Evolutionary conservation across 305 asterid genomes (phyloP).

Genomic region (Caryopteris hybrid): DNA sequence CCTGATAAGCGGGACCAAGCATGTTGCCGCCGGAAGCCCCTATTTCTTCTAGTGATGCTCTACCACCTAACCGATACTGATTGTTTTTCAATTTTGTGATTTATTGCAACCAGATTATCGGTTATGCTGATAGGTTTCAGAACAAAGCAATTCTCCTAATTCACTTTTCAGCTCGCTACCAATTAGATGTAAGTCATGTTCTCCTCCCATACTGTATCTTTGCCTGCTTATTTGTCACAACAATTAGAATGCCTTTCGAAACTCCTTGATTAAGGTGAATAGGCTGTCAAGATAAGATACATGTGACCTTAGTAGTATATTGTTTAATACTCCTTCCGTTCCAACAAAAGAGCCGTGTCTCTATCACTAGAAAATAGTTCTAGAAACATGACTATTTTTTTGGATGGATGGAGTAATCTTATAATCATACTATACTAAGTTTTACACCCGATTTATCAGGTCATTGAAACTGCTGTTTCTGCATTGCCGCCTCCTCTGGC

Average conservation of each 20-base stretch:
- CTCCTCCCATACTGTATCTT: background rate
- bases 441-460: conserved; percentile 34
- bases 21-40: too few relatives aligned
- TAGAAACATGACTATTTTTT: too few relatives aligned
- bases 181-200: conserved; percentile 60
- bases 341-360: too few relatives aligned
- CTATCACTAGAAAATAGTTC: too few relatives aligned
- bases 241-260: background rate
- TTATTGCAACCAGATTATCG: conserved; percentile 49
- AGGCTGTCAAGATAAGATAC: background rate
- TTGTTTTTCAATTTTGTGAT: background rate
- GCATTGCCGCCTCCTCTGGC: conserved; percentile 73
- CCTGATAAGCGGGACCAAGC: too few relatives aligned
- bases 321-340: background rate
- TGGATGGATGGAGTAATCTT: too few relatives aligned
- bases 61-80: background rate
- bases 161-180: conserved; percentile 94
- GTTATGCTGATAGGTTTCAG: conserved; percentile 62
- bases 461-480: conserved; percentile 74
- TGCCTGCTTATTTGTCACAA: background rate
- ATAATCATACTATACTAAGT: background rate
- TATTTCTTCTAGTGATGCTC: too few relatives aligned
- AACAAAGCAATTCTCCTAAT: conserved; percentile 92
- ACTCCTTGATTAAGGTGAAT: background rate
- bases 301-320: background rate